phyloP scores from a whole-genome alignment of 1,139 yeast genomes.

The Sugiyamaella neomexicana region DNA sequence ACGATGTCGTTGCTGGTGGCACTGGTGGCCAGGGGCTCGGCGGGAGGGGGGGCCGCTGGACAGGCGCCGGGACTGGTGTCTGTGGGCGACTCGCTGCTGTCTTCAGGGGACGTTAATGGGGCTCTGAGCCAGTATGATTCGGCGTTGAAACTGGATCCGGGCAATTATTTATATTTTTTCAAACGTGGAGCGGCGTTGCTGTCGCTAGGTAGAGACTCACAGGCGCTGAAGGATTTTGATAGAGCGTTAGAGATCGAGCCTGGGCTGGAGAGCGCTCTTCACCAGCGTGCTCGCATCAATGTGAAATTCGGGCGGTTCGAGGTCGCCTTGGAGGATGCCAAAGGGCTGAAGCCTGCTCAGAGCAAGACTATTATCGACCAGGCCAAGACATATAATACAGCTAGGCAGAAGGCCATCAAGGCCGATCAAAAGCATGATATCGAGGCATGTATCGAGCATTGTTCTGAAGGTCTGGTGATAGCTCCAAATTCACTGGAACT shows the following conservation, averaged over 20 bases:
- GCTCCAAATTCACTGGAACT: conserved; percentile 35
- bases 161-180: conserved; percentile 40
- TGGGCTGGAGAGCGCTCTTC: conserved; percentile 40
- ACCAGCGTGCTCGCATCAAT: conserved; percentile 39
- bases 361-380: conserved; percentile 21
- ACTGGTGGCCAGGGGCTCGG: neutral
- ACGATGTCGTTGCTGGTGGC: conserved; percentile 1
- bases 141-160: conserved; percentile 36
- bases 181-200: conserved; percentile 44
- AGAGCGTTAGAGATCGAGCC: conserved; percentile 40
- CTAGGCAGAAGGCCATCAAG: conserved; percentile 22
- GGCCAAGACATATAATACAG: conserved; percentile 14
- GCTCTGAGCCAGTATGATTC: conserved; percentile 61
- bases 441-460: conserved; percentile 35
- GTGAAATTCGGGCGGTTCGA: conserved; percentile 39
- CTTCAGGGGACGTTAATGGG: conserved; percentile 30
- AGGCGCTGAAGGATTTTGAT: conserved; percentile 43
- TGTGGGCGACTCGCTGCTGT: conserved; percentile 31
- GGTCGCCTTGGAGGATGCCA: conserved; percentile 34
- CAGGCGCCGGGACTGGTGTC: conserved; percentile 11
- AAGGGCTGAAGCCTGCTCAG: conserved; percentile 30
- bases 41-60: neutral
- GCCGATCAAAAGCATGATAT: conserved; percentile 29
- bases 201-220: conserved; percentile 39
- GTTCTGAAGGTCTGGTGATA: conserved; percentile 35